Evolutionary conservation across 2,329 filamentous ascomycete genomes (phyloP), one percentile per base, ranked within the genome.

Genomic region (Lomentospora prolificans): DNA sequence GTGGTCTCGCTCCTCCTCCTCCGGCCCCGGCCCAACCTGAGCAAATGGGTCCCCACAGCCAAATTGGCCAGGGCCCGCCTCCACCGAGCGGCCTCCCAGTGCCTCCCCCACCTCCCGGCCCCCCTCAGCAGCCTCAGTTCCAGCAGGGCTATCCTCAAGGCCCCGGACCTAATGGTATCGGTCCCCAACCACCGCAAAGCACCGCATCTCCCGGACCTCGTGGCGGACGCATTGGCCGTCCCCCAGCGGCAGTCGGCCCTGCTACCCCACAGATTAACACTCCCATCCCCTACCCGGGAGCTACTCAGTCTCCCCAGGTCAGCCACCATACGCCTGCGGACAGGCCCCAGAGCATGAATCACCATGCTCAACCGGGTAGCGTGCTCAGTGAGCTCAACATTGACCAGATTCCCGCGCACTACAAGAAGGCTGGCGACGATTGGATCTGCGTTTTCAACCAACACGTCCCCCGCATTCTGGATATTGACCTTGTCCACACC

Each of bases 381-480:
- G 82, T 86, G 55, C 79, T 96, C 27, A 89, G 89, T 53, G 92
- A 97, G 61, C 80, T 96, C 58, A 90, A 96, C 63, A 83, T 88
- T 5, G 90, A 96, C 59, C 83, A 89, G 59, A 79, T 97, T 41
- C 90, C 91, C 28, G 81, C 87, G 1, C 85, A 90, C 63, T 83
- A 90, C 60, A 97, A 97, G 79, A 91, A 92, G 68, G 87, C 90
- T 57, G 88, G 89, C 28, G 76, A 82, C 48, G 94, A 97, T 68
- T 99, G 94, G 94, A 95, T 95, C 68, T 92, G 89, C 48, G 89
- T 97, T 61, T 99, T 96, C 79, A 96, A 99, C 72, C 90, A 92
- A 48, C 82, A 86, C 57, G 87, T 96, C 36, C 89, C 89, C 60
- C 89, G 94, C 58, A 84, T 90, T 53, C 77, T 99, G 53, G 94